phyloP scores from a whole-genome alignment of 352 stramenopile species.

The Pythium sp. region DNA sequence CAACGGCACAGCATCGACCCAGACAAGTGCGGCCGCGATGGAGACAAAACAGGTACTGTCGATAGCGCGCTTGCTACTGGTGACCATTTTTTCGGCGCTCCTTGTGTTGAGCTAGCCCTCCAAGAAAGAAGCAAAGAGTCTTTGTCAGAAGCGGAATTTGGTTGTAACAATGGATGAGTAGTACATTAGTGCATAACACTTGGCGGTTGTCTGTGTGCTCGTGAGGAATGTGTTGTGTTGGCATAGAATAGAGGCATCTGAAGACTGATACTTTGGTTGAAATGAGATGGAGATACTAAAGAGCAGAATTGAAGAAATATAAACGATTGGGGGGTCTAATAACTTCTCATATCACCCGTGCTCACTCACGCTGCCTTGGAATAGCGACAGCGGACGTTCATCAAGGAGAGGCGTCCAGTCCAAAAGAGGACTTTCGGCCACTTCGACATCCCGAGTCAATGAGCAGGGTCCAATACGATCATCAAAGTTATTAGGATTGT shows the following conservation, averaged over 20 bases:
- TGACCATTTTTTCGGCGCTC: background rate
- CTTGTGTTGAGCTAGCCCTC: background rate
- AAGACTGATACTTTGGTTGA: background rate
- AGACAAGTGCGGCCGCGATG: background rate
- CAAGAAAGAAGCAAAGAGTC: background rate
- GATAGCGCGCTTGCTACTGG: background rate
- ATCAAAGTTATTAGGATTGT: constrained; percentile 22
- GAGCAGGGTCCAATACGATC: constrained; percentile 20
- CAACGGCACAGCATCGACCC: background rate
- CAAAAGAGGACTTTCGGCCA: constrained; percentile 14
- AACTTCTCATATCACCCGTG: constrained; percentile 35
- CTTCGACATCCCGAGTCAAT: constrained; percentile 21
- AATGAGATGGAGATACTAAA: background rate
- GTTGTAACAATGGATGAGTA: too few relatives aligned
- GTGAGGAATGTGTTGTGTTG: too few relatives aligned
- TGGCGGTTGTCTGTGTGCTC: background rate
- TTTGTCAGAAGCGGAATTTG: background rate
- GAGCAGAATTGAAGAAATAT: background rate
- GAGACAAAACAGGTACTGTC: background rate
- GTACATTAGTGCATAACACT: background rate
- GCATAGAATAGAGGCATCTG: background rate
- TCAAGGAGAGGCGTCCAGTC: constrained; percentile 25
- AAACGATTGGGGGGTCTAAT: constrained; percentile 1
- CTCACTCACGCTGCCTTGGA: constrained; percentile 43
- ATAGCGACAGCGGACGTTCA: constrained; percentile 43